Percentiles rank a stretch among this genome's conserved stretches.
Evolutionary conservation across 1,284 basidiomycete species (phyloP).

Genomic region (Ceratobasidium sp.): DNA sequence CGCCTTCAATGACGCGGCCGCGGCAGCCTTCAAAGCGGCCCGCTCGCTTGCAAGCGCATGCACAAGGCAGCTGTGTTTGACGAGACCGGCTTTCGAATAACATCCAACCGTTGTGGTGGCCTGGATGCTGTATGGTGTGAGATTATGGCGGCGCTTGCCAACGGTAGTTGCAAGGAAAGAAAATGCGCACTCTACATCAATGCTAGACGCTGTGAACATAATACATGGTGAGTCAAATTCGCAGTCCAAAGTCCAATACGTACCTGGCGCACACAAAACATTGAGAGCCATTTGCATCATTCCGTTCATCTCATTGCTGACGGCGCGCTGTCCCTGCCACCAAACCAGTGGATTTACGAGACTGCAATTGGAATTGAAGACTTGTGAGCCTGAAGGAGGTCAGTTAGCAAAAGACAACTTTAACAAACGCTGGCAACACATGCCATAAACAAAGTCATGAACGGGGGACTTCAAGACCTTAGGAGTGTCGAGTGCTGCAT

Average conservation of each 20-base stretch:
- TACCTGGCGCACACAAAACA: constrained; percentile 7
- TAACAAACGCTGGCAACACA: background rate
- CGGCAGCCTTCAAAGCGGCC: background rate
- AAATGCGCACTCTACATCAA: constrained; percentile 1
- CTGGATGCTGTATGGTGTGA: background rate
- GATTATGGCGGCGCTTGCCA: constrained; percentile 5
- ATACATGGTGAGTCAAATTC: background rate
- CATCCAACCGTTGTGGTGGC: background rate
- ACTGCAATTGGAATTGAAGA: too few relatives aligned
- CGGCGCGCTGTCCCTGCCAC: background rate
- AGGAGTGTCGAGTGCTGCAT: background rate
- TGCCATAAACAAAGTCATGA: background rate
- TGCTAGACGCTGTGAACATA: background rate
- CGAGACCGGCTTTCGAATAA: background rate
- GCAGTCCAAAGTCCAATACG: background rate
- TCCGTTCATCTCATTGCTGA: background rate
- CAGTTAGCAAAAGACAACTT: background rate
- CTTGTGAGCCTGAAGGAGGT: too few relatives aligned
- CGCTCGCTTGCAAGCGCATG: background rate
- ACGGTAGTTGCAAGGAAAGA: background rate
- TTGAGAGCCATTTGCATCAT: constrained; percentile 1
- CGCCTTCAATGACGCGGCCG: too few relatives aligned
- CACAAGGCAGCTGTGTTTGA: background rate
- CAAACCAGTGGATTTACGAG: background rate
- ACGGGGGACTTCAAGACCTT: background rate